A percentile compares a stretch with the other conserved stretches of the same genome.
phyloP scores from a whole-genome alignment of 2,329 filamentous ascomycete genomes.

The Trichophyton equinum region DNA sequence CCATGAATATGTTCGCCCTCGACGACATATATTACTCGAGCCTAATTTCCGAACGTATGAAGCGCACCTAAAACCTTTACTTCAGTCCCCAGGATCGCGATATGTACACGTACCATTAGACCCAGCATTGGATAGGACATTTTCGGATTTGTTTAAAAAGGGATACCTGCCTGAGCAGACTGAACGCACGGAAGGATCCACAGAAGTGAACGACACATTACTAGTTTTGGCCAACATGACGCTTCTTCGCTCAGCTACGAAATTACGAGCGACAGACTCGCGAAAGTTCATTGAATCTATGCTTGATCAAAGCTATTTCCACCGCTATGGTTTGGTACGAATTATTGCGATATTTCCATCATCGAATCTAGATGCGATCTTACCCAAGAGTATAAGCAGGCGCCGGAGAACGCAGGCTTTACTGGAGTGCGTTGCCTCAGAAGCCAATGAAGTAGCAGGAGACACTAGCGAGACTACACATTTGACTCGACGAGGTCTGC shows the following conservation, averaged over 20 bases:
- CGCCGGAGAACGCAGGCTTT: constrained; percentile 48
- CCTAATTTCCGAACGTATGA: constrained; percentile 48
- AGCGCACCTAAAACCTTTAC: constrained; percentile 48
- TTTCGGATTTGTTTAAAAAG: constrained; percentile 26
- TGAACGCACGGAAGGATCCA: constrained; percentile 25
- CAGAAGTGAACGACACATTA: constrained; percentile 56
- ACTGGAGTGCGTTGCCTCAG: constrained; percentile 44
- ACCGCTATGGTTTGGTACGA: constrained; percentile 65
- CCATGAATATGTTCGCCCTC: constrained; percentile 61
- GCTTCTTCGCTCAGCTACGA: constrained; percentile 44
- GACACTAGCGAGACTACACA: constrained; percentile 23
- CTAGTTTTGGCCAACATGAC: constrained; percentile 59
- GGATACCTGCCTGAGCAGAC: constrained; percentile 43
- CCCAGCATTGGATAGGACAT: constrained; percentile 48
- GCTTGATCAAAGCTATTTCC: constrained; percentile 48
- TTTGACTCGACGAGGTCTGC: constrained; percentile 18
- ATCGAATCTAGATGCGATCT: constrained; percentile 43
- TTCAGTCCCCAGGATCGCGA: constrained; percentile 36
- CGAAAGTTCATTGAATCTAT: constrained; percentile 50
- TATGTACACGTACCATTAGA: constrained; percentile 42
- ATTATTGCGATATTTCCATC: constrained; percentile 62
- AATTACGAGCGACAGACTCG: constrained; percentile 43
- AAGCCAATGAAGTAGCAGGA: constrained; percentile 19
- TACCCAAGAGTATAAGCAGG: constrained; percentile 48
- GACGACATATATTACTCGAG: constrained; percentile 74